Evolutionary conservation across 306 rosid species (phyloP).

Genomic region (Amphicarpaea edgeworthii): DNA sequence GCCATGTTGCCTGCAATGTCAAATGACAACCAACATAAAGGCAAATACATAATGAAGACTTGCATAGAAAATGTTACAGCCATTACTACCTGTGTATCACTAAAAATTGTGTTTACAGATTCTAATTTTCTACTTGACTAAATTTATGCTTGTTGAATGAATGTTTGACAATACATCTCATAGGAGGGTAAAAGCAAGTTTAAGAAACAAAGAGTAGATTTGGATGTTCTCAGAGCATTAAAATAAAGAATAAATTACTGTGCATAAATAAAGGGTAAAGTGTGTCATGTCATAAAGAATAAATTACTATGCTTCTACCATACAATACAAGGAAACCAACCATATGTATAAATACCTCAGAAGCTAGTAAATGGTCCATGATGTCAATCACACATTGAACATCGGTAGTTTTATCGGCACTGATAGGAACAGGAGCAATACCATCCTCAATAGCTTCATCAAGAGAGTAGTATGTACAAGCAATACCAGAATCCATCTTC

Average conservation of each 20-base stretch:
- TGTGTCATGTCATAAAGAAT: no score
- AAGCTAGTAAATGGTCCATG: slow-evolving; percentile 93
- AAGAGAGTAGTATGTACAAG: slow-evolving; percentile 81
- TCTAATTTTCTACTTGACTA: slow-evolving; percentile 10
- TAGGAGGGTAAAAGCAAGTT: neutral
- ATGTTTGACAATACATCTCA: neutral
- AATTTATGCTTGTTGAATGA: neutral
- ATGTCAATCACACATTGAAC: slow-evolving; percentile 79
- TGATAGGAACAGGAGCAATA: slow-evolving; percentile 94
- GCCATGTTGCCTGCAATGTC: slow-evolving; percentile 97
- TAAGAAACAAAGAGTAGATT: neutral
- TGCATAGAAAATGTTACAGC: neutral
- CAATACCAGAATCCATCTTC: slow-evolving; percentile 98
- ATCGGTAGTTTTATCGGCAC: slow-evolving; percentile 75
- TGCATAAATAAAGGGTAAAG: neutral
- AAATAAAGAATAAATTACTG: slow-evolving; percentile 1
- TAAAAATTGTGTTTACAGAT: slow-evolving; percentile 14
- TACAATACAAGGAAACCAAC: no score
- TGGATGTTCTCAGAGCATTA: neutral
- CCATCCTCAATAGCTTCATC: slow-evolving; percentile 96
- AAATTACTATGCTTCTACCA: no score
- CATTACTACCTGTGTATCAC: slow-evolving; percentile 6
- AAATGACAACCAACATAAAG: slow-evolving; percentile 39
- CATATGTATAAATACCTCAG: slow-evolving; percentile 98
- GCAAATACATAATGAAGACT: slow-evolving; percentile 18